Base-by-base conservation (phyloP, 192 early-diverging fungal genomes). In the Tieghemiomyces parasiticus region DNA sequence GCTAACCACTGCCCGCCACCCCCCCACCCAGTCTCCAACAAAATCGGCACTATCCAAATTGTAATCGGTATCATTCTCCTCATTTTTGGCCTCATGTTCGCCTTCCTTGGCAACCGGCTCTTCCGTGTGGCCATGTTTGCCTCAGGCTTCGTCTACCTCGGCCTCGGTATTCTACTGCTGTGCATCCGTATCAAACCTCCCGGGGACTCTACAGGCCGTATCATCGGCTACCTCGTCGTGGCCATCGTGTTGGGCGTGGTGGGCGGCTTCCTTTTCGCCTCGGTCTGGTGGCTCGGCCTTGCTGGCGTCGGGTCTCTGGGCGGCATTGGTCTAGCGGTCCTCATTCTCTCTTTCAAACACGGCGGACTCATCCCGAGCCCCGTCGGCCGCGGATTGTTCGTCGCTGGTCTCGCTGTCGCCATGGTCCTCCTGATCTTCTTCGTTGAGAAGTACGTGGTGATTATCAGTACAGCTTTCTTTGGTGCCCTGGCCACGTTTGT, bases 401-500 rank as follows among this genome's bases (percentile, higher is more conserved):
- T 67, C n/a, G 65, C 69, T 29, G 71, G 71, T 12, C 22, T 73
- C 50, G 65, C 59, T 3, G 65, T 70, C 13, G 45, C 70, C 0
- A 20, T 60, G 13, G 63, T 54, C 3, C 33, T 73, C 35, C 31
- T 68, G 0, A 61, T 76, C 13, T 64, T 66, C 34, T 46, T 68
- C 10, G 25, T 69, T 50, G 74, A 51, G 48, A 35, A 45, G 25
- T 72, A 62, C 49, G 52, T 53, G 30, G 65, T 82, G 4, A 74
- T 83, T 35, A 49, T 81, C 26, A 63, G 65, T 8, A 78, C 78
- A 8, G 54, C 71, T 3, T 59, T 80, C 48, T 54, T 76, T 34
- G 78, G 80, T 16, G 65, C 75, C 14, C 78, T 70, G 44, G 60
- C 73, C 8, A 65, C 80, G 29, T 71, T 84, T 31, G 34, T 72